Conservation (phyloP, 2,329 filamentous ascomycete genomes). For the Whalleya microplaca region DNA sequence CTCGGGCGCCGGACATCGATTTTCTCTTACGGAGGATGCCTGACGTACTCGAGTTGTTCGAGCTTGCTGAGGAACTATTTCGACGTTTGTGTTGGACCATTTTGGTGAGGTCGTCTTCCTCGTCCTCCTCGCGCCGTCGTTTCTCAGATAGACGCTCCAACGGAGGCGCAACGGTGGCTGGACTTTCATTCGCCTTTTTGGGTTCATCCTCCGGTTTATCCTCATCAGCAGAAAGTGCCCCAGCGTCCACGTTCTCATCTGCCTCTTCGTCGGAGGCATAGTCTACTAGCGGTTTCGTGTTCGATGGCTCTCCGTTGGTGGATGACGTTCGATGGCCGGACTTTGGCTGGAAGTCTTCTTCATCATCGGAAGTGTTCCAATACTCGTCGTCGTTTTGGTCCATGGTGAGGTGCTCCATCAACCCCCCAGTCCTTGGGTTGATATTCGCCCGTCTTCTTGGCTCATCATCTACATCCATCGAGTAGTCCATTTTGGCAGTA, state of each 20-base stretch:
- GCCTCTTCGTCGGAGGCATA: conserved; percentile 93
- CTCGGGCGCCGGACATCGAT: conserved; percentile 46
- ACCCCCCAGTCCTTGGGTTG: conserved; percentile 59
- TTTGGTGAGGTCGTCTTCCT: conserved; percentile 90
- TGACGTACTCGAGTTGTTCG: conserved; percentile 43
- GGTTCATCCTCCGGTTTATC: conserved; percentile 35
- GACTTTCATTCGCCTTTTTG: conserved; percentile 40
- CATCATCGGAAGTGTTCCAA: conserved; percentile 87
- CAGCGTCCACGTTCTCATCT: conserved; percentile 62
- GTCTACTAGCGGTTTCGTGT: conserved; percentile 79
- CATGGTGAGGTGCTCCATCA: conserved; percentile 71
- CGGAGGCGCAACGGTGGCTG: conserved; percentile 55
- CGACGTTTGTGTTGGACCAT: conserved; percentile 69
- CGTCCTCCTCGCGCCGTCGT: conserved; percentile 87
- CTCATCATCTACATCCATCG: conserved; percentile 70
- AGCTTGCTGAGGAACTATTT: conserved; percentile 57
- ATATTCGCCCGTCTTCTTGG: conserved; percentile 44
- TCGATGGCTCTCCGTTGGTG: conserved; percentile 66
- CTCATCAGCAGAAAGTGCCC: conserved; percentile 40
- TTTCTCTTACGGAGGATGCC: conserved; percentile 50
- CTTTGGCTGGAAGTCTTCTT: conserved; percentile 63
- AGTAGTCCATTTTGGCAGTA: conserved; percentile 69
- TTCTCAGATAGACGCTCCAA: conserved; percentile 86
- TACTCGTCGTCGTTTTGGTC: conserved; percentile 91
- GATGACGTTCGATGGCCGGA: conserved; percentile 40